Conservation (phyloP, 495 filamentous ascomycete species). For the Geoglossum glabrum region DNA sequence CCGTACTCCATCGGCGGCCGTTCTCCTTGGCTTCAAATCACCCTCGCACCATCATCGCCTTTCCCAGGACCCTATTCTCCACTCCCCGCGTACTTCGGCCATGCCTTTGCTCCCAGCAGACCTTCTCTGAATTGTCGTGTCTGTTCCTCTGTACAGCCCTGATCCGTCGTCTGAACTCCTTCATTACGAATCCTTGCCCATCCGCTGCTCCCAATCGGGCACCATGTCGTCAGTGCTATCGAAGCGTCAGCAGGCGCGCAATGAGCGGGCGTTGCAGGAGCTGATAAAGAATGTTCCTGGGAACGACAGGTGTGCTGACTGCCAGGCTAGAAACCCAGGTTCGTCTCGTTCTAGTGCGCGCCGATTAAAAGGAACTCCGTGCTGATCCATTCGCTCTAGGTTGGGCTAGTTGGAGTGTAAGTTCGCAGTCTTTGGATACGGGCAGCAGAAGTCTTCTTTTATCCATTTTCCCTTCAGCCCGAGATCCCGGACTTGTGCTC, state of each 20-base stretch:
- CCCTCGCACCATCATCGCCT: neutral
- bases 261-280: slow-evolving; percentile 80
- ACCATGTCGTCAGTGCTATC: neutral
- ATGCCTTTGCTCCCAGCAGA: neutral
- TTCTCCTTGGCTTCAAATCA: neutral
- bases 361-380: neutral
- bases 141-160: neutral
- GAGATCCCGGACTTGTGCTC: neutral
- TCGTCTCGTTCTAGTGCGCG: neutral
- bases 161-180: neutral
- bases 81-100: neutral
- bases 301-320: slow-evolving; percentile 92
- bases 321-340: slow-evolving; percentile 83
- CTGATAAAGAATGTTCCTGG: slow-evolving; percentile 72
- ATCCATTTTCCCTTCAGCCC: neutral
- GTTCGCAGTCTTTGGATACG: slow-evolving; percentile 17
- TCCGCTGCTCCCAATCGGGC: neutral
- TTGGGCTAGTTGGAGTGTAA: slow-evolving; percentile 98
- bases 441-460: neutral
- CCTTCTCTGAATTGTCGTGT: neutral
- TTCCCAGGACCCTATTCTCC: neutral
- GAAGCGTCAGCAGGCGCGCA: slow-evolving; percentile 94
- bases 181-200: neutral
- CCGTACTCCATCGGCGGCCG: neutral
- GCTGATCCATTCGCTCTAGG: slow-evolving; percentile 26